Conservation (phyloP, 2,329 filamentous ascomycete genomes). For the Cladobotryum mycophilum region DNA sequence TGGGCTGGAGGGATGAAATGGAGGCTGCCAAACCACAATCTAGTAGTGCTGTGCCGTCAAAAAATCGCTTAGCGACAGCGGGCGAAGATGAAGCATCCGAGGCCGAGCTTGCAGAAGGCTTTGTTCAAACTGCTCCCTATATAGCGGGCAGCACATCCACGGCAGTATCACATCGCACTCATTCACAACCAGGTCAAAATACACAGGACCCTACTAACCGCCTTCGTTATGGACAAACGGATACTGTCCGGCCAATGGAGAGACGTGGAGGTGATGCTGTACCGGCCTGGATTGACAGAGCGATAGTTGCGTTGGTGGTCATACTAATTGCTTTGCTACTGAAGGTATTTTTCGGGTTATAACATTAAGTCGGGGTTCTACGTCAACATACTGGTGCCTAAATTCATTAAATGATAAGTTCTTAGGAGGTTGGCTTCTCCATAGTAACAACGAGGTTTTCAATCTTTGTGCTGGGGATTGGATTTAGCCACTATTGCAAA, state of each 20-base stretch:
- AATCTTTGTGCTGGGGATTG: too few species aligned
- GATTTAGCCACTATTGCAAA: too few species aligned
- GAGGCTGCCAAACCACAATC: conserved; percentile 26
- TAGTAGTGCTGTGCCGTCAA: too few species aligned
- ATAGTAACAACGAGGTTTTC: too few species aligned
- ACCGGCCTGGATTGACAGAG: conserved; percentile 71
- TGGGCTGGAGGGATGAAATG: conserved; percentile 72
- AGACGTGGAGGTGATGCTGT: conserved; percentile 39
- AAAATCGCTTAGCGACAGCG: too few species aligned
- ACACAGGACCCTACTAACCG: background rate
- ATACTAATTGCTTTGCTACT: conserved; percentile 64
- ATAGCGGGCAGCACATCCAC: conserved; percentile 4
- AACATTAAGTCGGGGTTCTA: background rate
- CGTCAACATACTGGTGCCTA: background rate
- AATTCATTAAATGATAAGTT: background rate
- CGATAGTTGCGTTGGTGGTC: conserved; percentile 67
- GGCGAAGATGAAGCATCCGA: conserved; percentile 32
- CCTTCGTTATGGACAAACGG: background rate
- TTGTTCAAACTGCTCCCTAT: conserved; percentile 44
- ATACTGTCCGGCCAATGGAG: background rate
- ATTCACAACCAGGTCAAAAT: background rate
- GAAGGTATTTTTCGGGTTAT: conserved; percentile 41
- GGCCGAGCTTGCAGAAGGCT: conserved; percentile 51
- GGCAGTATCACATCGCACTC: conserved; percentile 7
- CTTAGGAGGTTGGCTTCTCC: background rate